Percentiles rank a stretch among this genome's conserved stretches.
phyloP scores from a whole-genome alignment of 192 early-diverging fungal species.

The Lobosporangium transversale region DNA sequence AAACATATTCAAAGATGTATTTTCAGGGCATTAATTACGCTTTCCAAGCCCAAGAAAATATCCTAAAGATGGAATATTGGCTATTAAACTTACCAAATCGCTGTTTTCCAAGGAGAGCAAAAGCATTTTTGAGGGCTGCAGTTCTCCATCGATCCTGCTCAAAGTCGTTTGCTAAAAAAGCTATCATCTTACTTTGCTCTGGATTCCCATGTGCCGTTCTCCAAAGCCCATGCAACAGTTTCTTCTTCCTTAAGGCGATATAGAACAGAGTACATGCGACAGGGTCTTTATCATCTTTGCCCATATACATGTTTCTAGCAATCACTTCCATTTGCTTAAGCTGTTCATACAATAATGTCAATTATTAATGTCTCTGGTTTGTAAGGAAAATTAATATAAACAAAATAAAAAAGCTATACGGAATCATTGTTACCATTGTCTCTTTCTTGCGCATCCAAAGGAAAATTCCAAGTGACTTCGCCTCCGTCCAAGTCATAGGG shows the following conservation, averaged over 20 bases:
- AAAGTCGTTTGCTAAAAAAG: conserved; percentile 95
- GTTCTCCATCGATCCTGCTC: conserved; percentile 88
- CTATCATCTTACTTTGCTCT: conserved; percentile 89
- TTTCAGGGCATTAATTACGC: not conserved
- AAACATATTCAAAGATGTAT: conserved; percentile 1
- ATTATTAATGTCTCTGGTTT: too few relatives aligned
- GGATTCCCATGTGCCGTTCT: conserved; percentile 82
- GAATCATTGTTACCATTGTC: conserved; percentile 75
- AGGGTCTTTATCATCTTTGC: conserved; percentile 83
- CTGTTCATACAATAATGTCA: conserved; percentile 21
- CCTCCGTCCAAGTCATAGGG: conserved; percentile 84
- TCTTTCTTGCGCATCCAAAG: conserved; percentile 86
- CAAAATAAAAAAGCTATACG: too few relatives aligned
- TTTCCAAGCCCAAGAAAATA: too few relatives aligned
- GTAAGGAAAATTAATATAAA: too few relatives aligned
- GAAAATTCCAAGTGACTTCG: conserved; percentile 83
- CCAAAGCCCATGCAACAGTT: conserved; percentile 91
- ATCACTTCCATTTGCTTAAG: conserved; percentile 82
- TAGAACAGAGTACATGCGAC: conserved; percentile 89
- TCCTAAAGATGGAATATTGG: too few relatives aligned
- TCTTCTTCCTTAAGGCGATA: conserved; percentile 89
- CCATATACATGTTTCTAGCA: conserved; percentile 88
- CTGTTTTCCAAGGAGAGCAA: conserved; percentile 94
- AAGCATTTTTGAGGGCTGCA: conserved; percentile 98
- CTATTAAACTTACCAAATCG: conserved; percentile 85